A percentile compares a stretch with the other conserved stretches of the same genome.
Conservation (phyloP, 2,329 filamentous ascomycete species). For the Colletotrichum scovillei region DNA sequence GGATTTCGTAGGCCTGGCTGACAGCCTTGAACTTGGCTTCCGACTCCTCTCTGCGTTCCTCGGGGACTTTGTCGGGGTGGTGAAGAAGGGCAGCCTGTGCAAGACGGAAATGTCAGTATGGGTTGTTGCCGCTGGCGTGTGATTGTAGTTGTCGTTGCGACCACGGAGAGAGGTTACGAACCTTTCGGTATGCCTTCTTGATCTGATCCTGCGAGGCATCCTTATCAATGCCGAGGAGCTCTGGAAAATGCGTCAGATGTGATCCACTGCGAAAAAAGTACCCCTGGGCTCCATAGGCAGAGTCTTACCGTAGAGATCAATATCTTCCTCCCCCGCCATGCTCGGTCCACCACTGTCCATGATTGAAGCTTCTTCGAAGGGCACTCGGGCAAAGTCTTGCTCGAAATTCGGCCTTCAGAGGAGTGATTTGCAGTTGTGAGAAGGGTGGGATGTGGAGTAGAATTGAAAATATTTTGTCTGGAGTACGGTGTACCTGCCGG, state of each 20-base stretch:
- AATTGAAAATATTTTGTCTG: slow-evolving; percentile 34
- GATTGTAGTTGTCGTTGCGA: slow-evolving; percentile 37
- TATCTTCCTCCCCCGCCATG: slow-evolving; percentile 48
- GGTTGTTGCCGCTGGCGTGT: slow-evolving; percentile 1
- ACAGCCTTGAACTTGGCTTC: slow-evolving; percentile 94
- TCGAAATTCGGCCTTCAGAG: slow-evolving; percentile 31
- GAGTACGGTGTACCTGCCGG: slow-evolving; percentile 13
- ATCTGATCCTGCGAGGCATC: slow-evolving; percentile 82
- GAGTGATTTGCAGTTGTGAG: slow-evolving; percentile 32
- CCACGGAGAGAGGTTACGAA: slow-evolving; percentile 45
- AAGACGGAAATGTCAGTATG: slow-evolving; percentile 30
- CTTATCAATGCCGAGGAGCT: slow-evolving; percentile 81
- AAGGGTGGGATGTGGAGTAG: slow-evolving; percentile 34
- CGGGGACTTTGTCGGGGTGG: slow-evolving; percentile 95
- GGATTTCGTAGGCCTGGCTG: slow-evolving; percentile 96
- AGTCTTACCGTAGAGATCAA: slow-evolving; percentile 71
- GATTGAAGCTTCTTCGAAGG: slow-evolving; percentile 29
- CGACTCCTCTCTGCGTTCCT: slow-evolving; percentile 84
- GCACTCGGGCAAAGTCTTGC: slow-evolving; percentile 27
- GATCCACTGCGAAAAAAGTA: slow-evolving; percentile 35
- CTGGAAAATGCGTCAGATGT: slow-evolving; percentile 56
- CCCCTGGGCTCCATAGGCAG: slow-evolving; percentile 25
- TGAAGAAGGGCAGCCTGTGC: slow-evolving; percentile 83
- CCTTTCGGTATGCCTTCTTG: slow-evolving; percentile 97
- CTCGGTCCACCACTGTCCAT: slow-evolving; percentile 39